Evolutionary conservation across 495 filamentous ascomycete species (phyloP).

Genomic region (Xylaria acuta): DNA sequence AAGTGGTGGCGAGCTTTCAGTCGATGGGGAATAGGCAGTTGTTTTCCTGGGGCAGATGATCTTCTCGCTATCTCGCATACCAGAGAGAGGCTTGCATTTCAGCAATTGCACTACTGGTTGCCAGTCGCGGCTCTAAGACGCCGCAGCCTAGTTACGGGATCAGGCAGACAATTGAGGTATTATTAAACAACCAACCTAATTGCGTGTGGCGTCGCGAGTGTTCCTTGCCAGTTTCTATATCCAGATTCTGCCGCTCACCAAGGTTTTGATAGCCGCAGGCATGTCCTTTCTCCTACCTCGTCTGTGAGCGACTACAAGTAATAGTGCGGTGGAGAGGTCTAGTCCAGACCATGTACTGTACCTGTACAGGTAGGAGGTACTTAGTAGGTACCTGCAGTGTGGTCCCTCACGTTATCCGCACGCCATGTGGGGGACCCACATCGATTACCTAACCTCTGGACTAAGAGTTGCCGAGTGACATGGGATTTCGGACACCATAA

Average conservation of each 20-base stretch:
- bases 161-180: neutral
- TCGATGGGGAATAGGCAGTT: neutral
- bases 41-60: neutral
- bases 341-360: neutral
- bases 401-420: slow-evolving; percentile 11
- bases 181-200: neutral
- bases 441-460: slow-evolving; percentile 4
- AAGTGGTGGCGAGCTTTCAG: slow-evolving; percentile 15
- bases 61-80: neutral
- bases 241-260: neutral
- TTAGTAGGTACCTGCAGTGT: neutral
- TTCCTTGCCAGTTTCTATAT: neutral
- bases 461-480: slow-evolving; percentile 6
- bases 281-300: neutral
- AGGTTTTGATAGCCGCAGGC: neutral
- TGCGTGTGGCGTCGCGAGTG: neutral
- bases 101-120: neutral
- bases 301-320: neutral
- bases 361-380: no score
- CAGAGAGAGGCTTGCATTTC: neutral
- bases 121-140: neutral
- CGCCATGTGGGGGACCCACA: neutral
- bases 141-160: neutral
- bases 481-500: slow-evolving; percentile 1
- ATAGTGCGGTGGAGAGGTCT: neutral